Base-by-base conservation (phyloP, 2,329 filamentous ascomycete species). In the Sphaerulina vaccinii region DNA sequence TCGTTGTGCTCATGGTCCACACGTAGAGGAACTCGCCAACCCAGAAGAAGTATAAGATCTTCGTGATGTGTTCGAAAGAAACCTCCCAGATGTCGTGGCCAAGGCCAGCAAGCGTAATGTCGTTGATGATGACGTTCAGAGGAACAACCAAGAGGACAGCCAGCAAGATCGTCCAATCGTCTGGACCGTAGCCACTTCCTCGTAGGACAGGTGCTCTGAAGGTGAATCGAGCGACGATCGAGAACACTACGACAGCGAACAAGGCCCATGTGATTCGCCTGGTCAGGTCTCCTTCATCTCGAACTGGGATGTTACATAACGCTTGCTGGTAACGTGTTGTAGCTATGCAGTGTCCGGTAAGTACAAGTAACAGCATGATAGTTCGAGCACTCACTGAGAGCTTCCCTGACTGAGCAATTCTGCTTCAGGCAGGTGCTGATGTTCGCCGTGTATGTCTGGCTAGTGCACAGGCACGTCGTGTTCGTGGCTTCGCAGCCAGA, bases 401-500 rank as follows among this genome's bases (percentile, higher is more conserved):
- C 29, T 13, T 51, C 24, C 24, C 43, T 39, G 16, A 56, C 39
- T 11, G 53, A 53, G 37, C 49, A 53, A 19, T 49, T 45, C 16
- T 40, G 23, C 38, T 47, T 22, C 3, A 49, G 29, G 15, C 51
- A 54, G 13, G 40, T 37, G 19, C 35, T 35, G 35, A 54, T 35
- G 29, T 27, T 38, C n/a, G 29, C 19, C 15, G 13, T 16, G 10
- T 45, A 50, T 13, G 40, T 18, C 21, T 40, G 19, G 27, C 42
- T 50, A 2, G 22, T 35, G 46, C 46, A 54, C 5, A 45, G 21
- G 23, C 51, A 54, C 1, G 8, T 22, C 11, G 27, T 32, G 32
- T 54, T 40, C 24, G 46, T 50, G 13, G 13, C n/a, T 13, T 43
- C 68, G 13, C 51, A 51, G 13, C 39, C 45, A 7, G 51, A 48